phyloP scores from a whole-genome alignment of 495 filamentous ascomycete species.

The Tuber umbilicatum region DNA sequence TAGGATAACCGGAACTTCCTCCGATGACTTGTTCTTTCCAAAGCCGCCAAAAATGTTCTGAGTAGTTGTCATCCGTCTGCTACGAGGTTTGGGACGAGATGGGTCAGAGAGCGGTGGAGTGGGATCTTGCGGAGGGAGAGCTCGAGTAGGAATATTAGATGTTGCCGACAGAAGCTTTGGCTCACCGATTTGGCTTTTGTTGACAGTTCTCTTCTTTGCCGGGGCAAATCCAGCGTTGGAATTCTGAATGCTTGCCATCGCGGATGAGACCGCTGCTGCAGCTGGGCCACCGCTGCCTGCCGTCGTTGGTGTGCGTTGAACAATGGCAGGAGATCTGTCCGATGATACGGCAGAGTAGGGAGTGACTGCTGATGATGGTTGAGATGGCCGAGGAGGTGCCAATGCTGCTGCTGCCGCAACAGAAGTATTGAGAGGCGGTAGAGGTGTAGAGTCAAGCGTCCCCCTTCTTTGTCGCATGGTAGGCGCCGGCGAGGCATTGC shows the following conservation, averaged over 20 bases:
- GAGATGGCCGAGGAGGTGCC: constrained; percentile 15
- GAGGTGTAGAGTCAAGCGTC: constrained; percentile 28
- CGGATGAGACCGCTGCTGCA: constrained; percentile 2
- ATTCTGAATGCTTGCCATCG: constrained; percentile 24
- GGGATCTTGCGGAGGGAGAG: constrained; percentile 24
- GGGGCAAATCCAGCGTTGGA: constrained; percentile 33
- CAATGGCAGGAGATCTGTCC: constrained; percentile 30
- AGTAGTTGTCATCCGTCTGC: constrained; percentile 24
- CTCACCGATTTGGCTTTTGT: constrained; percentile 39
- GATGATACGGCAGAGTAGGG: constrained; percentile 16
- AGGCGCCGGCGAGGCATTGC: constrained; percentile 24
- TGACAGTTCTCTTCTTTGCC: constrained; percentile 34
- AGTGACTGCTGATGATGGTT: constrained; percentile 18
- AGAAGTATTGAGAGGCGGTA: constrained; percentile 31
- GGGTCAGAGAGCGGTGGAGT: constrained; percentile 9
- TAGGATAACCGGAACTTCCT: constrained; percentile 30
- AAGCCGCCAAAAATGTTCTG: constrained; percentile 34
- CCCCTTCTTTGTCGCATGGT: constrained; percentile 34
- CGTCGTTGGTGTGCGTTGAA: constrained; percentile 18
- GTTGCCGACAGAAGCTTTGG: constrained; percentile 39
- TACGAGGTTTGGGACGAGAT: constrained; percentile 10
- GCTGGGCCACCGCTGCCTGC: constrained; percentile 18
- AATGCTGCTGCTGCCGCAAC: constrained; percentile 12
- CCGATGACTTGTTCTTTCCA: constrained; percentile 35
- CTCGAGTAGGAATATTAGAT: constrained; percentile 36